Percentiles rank a stretch among this genome's conserved stretches.
Evolutionary conservation across 2,329 filamentous ascomycete genomes (phyloP).

Genomic region (Diaporthe australafricana): DNA sequence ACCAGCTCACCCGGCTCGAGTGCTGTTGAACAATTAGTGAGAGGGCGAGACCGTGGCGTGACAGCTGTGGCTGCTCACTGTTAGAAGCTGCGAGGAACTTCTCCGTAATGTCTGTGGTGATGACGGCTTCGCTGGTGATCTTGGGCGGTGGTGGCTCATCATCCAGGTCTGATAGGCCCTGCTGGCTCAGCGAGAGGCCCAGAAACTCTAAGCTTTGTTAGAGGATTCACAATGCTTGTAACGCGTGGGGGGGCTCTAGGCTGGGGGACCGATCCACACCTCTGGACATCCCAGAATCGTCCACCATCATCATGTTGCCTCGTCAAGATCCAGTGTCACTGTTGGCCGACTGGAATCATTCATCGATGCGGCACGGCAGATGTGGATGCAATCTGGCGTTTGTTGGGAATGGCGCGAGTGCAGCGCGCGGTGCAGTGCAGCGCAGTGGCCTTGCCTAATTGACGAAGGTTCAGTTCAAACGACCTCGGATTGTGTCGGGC

Average conservation of each 20-base stretch:
- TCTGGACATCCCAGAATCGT: conserved; percentile 32
- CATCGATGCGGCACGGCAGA: conserved; percentile 26
- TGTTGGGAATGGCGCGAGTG: conserved; percentile 8
- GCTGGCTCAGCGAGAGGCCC: conserved; percentile 53
- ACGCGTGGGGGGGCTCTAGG: conserved; percentile 14
- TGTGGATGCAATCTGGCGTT: neutral
- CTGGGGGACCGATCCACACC: conserved; percentile 27
- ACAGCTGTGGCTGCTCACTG: conserved; percentile 53
- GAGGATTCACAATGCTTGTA: conserved; percentile 20
- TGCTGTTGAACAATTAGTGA: conserved; percentile 59
- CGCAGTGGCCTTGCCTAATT: conserved; percentile 24
- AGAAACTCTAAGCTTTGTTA: conserved; percentile 51
- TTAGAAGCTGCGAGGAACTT: conserved; percentile 65
- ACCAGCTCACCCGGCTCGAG: conserved; percentile 84
- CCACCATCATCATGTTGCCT: conserved; percentile 26
- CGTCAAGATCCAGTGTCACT: neutral
- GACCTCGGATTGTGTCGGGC: conserved; percentile 33
- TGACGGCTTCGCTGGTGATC: conserved; percentile 60
- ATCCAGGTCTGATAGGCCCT: conserved; percentile 39
- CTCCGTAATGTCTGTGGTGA: conserved; percentile 69
- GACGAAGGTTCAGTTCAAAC: conserved; percentile 21
- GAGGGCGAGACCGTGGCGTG: neutral
- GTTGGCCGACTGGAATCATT: neutral
- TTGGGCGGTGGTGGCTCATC: conserved; percentile 51
- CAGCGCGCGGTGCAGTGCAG: conserved; percentile 17